These are phyloP conservation scores for Cryptococcus jaspeensis DNA, from an alignment of 1,284 basidiomycete genomes.

Conservation along the genomic window DNA sequence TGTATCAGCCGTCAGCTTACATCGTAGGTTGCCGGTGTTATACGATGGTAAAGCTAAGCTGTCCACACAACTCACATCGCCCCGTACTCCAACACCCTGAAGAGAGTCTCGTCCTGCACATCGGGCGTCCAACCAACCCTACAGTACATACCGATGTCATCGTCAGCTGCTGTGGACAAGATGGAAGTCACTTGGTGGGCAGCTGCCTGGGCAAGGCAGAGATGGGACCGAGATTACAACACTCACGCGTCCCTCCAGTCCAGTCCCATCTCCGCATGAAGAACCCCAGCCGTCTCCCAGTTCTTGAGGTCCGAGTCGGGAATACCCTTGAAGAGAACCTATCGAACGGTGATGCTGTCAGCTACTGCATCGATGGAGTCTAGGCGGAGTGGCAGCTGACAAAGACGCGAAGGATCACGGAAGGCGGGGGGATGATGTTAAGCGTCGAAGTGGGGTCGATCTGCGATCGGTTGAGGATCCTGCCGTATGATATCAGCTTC, in stretches of 20 bases:
- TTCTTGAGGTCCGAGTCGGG: conserved; percentile 39
- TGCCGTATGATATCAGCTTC: conserved; percentile 6
- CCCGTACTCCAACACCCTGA: conserved; percentile 48
- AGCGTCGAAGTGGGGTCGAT: conserved; percentile 31
- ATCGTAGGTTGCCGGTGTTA: no score
- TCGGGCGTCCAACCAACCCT: conserved; percentile 40
- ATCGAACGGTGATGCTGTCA: no score
- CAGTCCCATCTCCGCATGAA: conserved; percentile 42
- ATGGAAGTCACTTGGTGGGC: neutral
- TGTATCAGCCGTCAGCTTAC: neutral
- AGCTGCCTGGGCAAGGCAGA: neutral
- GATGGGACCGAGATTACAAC: neutral
- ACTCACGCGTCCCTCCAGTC: conserved; percentile 46
- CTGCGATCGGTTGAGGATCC: conserved; percentile 38
- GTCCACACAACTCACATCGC: conserved; percentile 38
- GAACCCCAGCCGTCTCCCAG: conserved; percentile 34
- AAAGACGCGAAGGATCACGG: conserved; percentile 39
- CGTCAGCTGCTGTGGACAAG: neutral
- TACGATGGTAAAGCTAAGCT: neutral
- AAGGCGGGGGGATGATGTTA: conserved; percentile 39
- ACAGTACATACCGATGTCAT: neutral
- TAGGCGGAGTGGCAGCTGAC: conserved; percentile 20
- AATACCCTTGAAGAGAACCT: conserved; percentile 45
- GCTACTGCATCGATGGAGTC: neutral
- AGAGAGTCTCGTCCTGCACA: conserved; percentile 38